phyloP scores from a whole-genome alignment of 2,329 filamentous ascomycete species.

The Ploettnerulaceae sp. region DNA sequence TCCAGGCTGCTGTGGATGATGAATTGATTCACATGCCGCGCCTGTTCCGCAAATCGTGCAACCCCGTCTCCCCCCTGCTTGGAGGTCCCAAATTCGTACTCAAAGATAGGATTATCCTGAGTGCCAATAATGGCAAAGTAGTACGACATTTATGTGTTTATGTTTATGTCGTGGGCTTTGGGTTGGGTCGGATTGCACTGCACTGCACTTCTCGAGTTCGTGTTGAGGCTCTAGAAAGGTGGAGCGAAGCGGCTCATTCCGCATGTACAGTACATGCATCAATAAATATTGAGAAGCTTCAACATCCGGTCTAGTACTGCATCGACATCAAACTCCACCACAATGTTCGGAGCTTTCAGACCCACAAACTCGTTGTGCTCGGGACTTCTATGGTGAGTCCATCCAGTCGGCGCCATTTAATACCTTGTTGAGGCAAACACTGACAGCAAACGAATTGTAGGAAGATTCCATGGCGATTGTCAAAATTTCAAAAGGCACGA shows the following conservation, averaged over 20 bases:
- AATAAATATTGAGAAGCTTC: conserved; percentile 19
- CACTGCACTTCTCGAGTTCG: too few species aligned
- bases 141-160: conserved; percentile 71
- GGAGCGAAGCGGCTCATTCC: conserved; percentile 26
- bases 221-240: conserved; percentile 9
- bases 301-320: conserved; percentile 7
- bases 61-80: conserved; percentile 93
- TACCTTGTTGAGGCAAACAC: background rate
- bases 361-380: conserved; percentile 70
- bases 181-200: too few species aligned
- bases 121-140: conserved; percentile 97
- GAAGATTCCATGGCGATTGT: conserved; percentile 98
- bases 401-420: background rate
- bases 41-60: conserved; percentile 81
- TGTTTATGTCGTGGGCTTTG: conserved; percentile 1
- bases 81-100: conserved; percentile 93
- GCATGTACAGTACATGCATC: conserved; percentile 23
- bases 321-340: conserved; percentile 28
- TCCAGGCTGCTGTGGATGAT: conserved; percentile 91
- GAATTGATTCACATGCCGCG: conserved; percentile 94
- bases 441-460: conserved; percentile 36
- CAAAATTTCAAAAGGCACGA: conserved; percentile 81
- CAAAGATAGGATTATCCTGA: conserved; percentile 92
- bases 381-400: conserved; percentile 72
- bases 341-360: conserved; percentile 82